phyloP scores from a whole-genome alignment of 106 monocot species.

The Alisma plantagoaquatica region DNA sequence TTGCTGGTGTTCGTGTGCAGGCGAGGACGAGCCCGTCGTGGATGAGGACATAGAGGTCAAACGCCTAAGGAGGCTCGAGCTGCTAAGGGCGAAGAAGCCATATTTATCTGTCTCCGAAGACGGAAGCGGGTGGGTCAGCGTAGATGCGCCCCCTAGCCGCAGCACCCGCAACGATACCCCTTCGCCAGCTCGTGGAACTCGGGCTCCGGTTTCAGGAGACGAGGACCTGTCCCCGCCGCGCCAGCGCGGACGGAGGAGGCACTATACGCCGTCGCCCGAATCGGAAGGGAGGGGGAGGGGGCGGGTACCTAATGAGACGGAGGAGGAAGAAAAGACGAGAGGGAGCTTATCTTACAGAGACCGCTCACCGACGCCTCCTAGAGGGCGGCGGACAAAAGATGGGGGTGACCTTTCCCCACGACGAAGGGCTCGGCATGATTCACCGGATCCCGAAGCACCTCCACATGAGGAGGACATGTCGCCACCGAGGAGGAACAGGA shows the following conservation, averaged over 20 bases:
- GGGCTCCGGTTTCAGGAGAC: neutral
- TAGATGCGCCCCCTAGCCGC: slow-evolving; percentile 7
- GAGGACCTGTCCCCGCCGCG: slow-evolving; percentile 41
- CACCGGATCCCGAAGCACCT: neutral
- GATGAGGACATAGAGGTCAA: slow-evolving; percentile 94
- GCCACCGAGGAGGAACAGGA: slow-evolving; percentile 17
- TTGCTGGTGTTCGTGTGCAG: slow-evolving; percentile 14
- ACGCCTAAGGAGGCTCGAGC: slow-evolving; percentile 66
- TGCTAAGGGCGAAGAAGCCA: slow-evolving; percentile 46
- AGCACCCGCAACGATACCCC: neutral
- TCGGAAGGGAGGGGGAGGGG: no score
- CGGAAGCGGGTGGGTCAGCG: slow-evolving; percentile 81
- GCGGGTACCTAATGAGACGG: no score
- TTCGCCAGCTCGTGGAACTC: no score
- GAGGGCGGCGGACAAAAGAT: slow-evolving; percentile 1
- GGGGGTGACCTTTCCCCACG: slow-evolving; percentile 5
- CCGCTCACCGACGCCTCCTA: slow-evolving; percentile 7
- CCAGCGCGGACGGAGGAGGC: slow-evolving; percentile 12
- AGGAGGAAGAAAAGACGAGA: no score
- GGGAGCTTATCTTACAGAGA: no score
- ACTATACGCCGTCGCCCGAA: no score
- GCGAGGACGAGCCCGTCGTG: slow-evolving; percentile 48
- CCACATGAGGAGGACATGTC: slow-evolving; percentile 1
- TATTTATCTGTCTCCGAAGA: slow-evolving; percentile 63
- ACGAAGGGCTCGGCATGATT: neutral